These are phyloP conservation scores for Tuber magnatum DNA, from an alignment of 495 filamentous ascomycete species.

Conservation along the genomic window DNA sequence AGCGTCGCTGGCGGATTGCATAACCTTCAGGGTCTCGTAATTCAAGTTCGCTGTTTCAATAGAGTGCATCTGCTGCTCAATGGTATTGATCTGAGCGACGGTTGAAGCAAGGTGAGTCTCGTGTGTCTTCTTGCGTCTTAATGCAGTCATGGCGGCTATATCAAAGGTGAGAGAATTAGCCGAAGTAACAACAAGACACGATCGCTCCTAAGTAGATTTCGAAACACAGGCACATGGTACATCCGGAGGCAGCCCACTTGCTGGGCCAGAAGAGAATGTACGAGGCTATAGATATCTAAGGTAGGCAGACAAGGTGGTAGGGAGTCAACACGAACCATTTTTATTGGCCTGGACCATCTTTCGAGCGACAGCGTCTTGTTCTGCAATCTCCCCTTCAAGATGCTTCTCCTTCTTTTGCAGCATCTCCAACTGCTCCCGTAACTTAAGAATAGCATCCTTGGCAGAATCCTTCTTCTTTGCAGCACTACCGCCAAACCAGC, in stretches of 20 bases:
- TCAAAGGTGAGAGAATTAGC: conserved; percentile 19
- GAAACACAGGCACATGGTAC: neutral
- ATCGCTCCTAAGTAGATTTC: neutral
- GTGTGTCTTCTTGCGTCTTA: conserved; percentile 88
- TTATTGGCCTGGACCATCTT: conserved; percentile 79
- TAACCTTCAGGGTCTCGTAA: conserved; percentile 85
- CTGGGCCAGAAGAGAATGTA: neutral
- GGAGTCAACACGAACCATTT: conserved; percentile 26
- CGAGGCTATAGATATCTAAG: neutral
- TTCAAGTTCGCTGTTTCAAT: conserved; percentile 99
- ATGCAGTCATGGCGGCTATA: conserved; percentile 79
- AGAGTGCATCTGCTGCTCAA: conserved; percentile 91
- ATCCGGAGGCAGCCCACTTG: neutral
- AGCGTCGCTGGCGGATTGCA: conserved; percentile 79
- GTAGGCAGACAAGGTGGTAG: neutral
- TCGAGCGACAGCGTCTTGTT: conserved; percentile 85
- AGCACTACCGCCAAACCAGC: conserved; percentile 71
- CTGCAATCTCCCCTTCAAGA: conserved; percentile 79
- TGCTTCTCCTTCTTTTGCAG: conserved; percentile 93
- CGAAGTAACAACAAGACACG: conserved; percentile 17
- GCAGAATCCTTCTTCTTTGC: conserved; percentile 85
- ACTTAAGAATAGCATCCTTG: conserved; percentile 89
- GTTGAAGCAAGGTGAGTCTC: conserved; percentile 89
- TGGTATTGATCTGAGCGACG: conserved; percentile 73
- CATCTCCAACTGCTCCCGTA: conserved; percentile 90